A percentile compares a stretch with the other conserved stretches of the same genome.
Conservation (phyloP, 805 yeast genomes). For the Schizosaccharomyces octosporus region DNA sequence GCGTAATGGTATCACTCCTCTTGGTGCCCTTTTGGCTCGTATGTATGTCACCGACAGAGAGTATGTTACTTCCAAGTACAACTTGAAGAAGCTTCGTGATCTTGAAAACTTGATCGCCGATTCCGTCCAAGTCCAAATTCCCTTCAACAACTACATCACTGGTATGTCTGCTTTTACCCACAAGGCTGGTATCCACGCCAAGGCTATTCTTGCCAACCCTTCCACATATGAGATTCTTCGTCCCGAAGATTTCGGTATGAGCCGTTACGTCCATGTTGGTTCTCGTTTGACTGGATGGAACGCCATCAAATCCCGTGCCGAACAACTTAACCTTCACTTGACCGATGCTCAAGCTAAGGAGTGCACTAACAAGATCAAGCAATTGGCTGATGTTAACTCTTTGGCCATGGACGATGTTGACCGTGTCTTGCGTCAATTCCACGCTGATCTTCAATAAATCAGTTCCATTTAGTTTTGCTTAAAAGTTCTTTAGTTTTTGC, state of each 20-base stretch:
- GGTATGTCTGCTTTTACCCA: conserved; percentile 99
- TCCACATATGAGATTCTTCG: conserved; percentile 92
- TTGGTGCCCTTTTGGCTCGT: conserved; percentile 96
- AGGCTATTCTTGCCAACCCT: conserved; percentile 94
- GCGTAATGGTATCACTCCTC: conserved; percentile 92
- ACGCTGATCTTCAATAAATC: conserved; percentile 11
- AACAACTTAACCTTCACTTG: conserved; percentile 71
- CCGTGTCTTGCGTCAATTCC: conserved; percentile 83
- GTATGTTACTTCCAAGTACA: conserved; percentile 80
- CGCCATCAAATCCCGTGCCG: conserved; percentile 94
- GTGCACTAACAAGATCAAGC: conserved; percentile 78
- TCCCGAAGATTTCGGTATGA: conserved; percentile 85
- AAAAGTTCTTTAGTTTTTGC: too few relatives aligned
- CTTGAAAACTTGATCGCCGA: conserved; percentile 90
- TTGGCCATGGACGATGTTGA: conserved; percentile 92
- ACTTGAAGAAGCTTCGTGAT: conserved; percentile 85
- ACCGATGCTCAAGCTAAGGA: conserved; percentile 88
- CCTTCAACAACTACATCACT: conserved; percentile 94
- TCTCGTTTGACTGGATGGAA: conserved; percentile 97
- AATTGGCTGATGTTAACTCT: conserved; percentile 83
- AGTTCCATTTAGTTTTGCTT: neutral
- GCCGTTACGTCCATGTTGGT: conserved; percentile 92
- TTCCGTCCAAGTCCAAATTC: conserved; percentile 88
- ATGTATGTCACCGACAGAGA: conserved; percentile 97
- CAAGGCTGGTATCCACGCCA: conserved; percentile 98